phyloP scores from a whole-genome alignment of 2,329 filamentous ascomycete genomes.

The Phaeosphaeria sp. region DNA sequence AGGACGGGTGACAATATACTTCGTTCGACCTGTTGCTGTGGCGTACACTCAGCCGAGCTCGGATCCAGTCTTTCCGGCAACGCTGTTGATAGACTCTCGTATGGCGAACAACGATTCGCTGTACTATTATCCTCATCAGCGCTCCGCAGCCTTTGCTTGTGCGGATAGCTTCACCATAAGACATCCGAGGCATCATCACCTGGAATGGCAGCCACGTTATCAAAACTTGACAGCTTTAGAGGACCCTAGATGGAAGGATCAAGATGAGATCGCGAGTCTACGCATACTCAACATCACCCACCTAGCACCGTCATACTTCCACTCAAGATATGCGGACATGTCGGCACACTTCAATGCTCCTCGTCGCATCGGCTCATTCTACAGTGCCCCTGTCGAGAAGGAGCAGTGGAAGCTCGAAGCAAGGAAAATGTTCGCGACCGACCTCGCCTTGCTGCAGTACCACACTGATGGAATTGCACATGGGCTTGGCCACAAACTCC shows the following conservation, averaged over 20 bases:
- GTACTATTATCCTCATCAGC: slow-evolving; percentile 9
- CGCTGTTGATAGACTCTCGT: neutral
- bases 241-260: slow-evolving; percentile 5
- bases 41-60: slow-evolving; percentile 6
- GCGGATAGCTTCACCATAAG: slow-evolving; percentile 14
- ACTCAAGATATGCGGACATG: slow-evolving; percentile 5
- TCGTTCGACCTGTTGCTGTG: slow-evolving; percentile 11
- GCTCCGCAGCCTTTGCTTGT: slow-evolving; percentile 14
- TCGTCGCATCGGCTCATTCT: slow-evolving; percentile 10
- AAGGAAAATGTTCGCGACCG: slow-evolving; percentile 7
- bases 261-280: slow-evolving; percentile 8
- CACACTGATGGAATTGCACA: slow-evolving; percentile 10
- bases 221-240: slow-evolving; percentile 12
- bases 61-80: slow-evolving; percentile 18
- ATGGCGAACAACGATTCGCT: slow-evolving; percentile 6
- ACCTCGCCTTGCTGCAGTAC: slow-evolving; percentile 14
- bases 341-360: slow-evolving; percentile 13
- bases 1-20: slow-evolving; percentile 11
- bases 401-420: slow-evolving; percentile 20
- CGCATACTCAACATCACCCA: slow-evolving; percentile 17
- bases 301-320: slow-evolving; percentile 10
- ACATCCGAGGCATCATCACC: slow-evolving; percentile 4
- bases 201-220: slow-evolving; percentile 10
- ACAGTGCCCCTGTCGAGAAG: slow-evolving; percentile 9
- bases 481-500: slow-evolving; percentile 14